phyloP scores from a whole-genome alignment of 2,329 filamentous ascomycete genomes.

The Coniochaeta sp. region DNA sequence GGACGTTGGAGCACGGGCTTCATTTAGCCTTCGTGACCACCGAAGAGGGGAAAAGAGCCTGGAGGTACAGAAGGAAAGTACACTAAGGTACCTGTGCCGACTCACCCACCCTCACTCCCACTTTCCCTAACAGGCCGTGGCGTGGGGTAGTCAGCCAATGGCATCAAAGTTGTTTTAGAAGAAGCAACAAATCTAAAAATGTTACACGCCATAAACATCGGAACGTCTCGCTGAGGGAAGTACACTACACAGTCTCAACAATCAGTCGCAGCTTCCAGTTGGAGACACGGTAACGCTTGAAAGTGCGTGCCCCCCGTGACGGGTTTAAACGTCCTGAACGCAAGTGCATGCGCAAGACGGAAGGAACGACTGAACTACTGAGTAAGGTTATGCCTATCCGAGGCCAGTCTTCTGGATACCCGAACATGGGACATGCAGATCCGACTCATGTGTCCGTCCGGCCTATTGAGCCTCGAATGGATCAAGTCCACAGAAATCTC shows the following conservation, averaged over 20 bases:
- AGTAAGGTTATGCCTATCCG: no score
- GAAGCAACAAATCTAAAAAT: background rate
- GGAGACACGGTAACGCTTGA: background rate
- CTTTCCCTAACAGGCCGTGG: background rate
- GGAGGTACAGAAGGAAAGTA: no score
- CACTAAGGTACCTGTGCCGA: no score
- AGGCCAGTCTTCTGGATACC: no score
- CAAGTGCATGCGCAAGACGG: no score
- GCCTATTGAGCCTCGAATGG: no score
- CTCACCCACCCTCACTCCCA: background rate
- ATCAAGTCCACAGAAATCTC: background rate
- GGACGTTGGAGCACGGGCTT: background rate
- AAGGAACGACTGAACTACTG: no score
- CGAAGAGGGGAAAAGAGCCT: background rate
- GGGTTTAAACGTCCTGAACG: no score
- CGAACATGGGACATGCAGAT: no score
- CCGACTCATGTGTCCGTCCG: no score
- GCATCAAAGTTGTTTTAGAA: background rate
- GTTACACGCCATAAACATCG: background rate
- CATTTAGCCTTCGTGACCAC: background rate
- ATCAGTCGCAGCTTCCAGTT: background rate
- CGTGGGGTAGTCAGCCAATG: background rate
- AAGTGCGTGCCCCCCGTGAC: no score
- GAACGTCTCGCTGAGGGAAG: background rate
- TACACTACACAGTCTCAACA: background rate